Base-by-base conservation (phyloP, 2,329 filamentous ascomycete genomes). In the Coniochaeta prunicola region DNA sequence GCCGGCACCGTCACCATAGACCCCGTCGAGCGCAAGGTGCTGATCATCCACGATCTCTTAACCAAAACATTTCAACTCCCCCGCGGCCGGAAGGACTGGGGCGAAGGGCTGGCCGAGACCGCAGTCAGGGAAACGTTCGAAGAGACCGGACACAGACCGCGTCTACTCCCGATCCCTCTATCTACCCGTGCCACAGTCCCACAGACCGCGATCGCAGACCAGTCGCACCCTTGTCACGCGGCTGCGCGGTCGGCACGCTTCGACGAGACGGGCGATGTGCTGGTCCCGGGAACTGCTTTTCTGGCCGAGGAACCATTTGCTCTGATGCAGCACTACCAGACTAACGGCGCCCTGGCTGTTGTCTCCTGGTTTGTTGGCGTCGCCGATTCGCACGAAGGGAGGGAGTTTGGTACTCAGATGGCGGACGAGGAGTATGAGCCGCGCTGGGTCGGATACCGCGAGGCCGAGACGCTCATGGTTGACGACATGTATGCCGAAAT, bases 71-170 rank as follows among this genome's bases (percentile, higher is more conserved):
- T 59, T 53, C 33, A 60, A 34, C 63, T 64, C 10, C 63, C 64
- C 10, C 62, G 62, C 54, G 63, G 61, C 19, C 62, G 58, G 31
- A 62, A 63, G 34, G 63, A 64, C 58, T 60, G 62, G 55, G 59
- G 40, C 30, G 63, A 65, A 53, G 21, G 56, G 3, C 58, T 63
- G 13, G 53, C 57, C 15, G 33, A 56, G 4, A 55, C 64, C 15
- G 63, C 63, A 8, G 36, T 53, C 33, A 58, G 64, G 30, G 63
- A 64, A 57, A 64, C 62, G 4, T 60, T 58, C 28, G 63, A 65
- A 56, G 63, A 64, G 61, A 57, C 60, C 0, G 62, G 63, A 12
- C 30, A 60, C 9, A 48, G 53, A 30, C 45, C 53, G 28, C 13
- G 40, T 31, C 57, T 64, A 21, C 58, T 64, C 4, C 56, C 62